Conservation (phyloP, 345 rosid genomes). For the Mangifera indica region DNA sequence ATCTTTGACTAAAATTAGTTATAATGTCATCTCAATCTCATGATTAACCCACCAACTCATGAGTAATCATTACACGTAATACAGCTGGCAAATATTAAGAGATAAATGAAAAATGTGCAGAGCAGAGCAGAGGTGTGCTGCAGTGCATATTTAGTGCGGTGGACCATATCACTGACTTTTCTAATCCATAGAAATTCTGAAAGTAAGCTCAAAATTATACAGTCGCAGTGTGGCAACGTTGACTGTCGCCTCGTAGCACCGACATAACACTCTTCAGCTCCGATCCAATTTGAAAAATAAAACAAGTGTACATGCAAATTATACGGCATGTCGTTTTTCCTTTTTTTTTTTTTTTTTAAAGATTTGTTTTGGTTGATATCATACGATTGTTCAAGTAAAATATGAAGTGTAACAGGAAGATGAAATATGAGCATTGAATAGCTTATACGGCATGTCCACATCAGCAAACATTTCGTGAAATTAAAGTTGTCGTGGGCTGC, state of each 20-base stretch:
- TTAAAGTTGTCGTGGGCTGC: slow-evolving; percentile 9
- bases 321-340: too few species aligned
- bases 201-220: too few species aligned
- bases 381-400: neutral
- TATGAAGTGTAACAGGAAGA: neutral
- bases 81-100: too few species aligned
- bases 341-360: neutral
- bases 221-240: neutral
- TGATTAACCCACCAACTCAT: slow-evolving; percentile 6
- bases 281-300: too few species aligned
- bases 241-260: neutral
- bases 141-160: too few species aligned
- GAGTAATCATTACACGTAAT: neutral
- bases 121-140: too few species aligned
- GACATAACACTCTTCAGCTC: neutral
- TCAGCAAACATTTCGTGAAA: slow-evolving; percentile 11
- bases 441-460: slow-evolving; percentile 6
- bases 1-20: slow-evolving; percentile 15
- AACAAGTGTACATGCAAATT: too few species aligned
- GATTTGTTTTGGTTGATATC: neutral
- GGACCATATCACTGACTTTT: too few species aligned
- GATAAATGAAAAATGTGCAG: too few species aligned
- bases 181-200: too few species aligned
- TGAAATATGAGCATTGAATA: neutral
- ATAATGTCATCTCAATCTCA: slow-evolving; percentile 1